phyloP scores from a whole-genome alignment of 495 filamentous ascomycete genomes.

The Lasiosphaeria ovina region DNA sequence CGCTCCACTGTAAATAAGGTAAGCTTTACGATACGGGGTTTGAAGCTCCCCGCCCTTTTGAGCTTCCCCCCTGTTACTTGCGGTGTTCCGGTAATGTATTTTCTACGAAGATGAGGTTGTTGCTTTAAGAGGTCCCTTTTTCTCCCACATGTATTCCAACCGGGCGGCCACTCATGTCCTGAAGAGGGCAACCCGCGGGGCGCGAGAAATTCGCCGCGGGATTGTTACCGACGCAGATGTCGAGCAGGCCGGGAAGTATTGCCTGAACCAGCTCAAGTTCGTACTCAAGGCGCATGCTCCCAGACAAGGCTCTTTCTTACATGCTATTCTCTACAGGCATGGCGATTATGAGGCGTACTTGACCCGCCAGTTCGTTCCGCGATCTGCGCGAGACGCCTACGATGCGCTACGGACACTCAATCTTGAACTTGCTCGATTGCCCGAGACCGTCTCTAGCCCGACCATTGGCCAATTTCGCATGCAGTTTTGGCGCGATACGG shows the following conservation, averaged over 20 bases:
- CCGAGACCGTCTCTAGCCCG: conserved; percentile 78
- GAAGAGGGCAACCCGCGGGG: conserved; percentile 14
- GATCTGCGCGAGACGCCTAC: conserved; percentile 70
- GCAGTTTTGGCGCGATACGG: conserved; percentile 88
- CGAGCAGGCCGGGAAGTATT: conserved; percentile 48
- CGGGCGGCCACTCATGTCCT: conserved; percentile 20
- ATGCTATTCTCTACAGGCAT: conserved; percentile 19
- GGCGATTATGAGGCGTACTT: conserved; percentile 82
- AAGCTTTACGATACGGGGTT: too few species aligned
- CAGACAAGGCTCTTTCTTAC: background rate
- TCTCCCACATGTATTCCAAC: conserved; percentile 20
- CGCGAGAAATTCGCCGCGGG: conserved; percentile 15
- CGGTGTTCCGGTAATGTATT: background rate
- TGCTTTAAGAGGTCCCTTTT: background rate
- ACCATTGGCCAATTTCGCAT: conserved; percentile 83
- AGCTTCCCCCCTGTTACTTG: background rate
- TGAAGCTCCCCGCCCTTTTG: too few species aligned
- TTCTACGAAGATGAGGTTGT: conserved; percentile 13
- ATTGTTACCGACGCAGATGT: conserved; percentile 38
- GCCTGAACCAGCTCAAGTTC: conserved; percentile 46
- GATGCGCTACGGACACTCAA: conserved; percentile 91
- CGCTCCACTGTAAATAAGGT: too few species aligned
- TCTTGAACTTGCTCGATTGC: conserved; percentile 80
- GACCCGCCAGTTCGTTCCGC: conserved; percentile 80
- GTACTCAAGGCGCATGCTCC: background rate